These are phyloP conservation scores for Chalciporus chontae DNA, from an alignment of 768 basidiomycete genomes.

Conservation along the genomic window DNA sequence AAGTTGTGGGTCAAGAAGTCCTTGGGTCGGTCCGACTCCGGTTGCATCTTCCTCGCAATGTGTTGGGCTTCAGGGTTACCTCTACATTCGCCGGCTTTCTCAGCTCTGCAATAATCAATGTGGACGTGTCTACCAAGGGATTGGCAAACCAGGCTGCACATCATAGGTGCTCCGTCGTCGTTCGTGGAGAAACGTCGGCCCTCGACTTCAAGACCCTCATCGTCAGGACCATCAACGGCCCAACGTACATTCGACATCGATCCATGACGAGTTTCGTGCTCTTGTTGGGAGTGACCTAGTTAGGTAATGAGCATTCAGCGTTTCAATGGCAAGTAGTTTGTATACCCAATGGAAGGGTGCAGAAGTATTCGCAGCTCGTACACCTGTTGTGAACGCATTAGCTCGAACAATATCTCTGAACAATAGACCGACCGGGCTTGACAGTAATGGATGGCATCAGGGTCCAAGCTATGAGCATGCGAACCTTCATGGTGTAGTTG, in stretches of 20 bases:
- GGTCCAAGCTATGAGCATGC: constrained; percentile 46
- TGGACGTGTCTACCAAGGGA: constrained; percentile 53
- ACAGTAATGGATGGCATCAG: constrained; percentile 48
- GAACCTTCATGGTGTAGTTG: constrained; percentile 40
- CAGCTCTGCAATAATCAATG: constrained; percentile 50
- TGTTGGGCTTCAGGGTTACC: constrained; percentile 45
- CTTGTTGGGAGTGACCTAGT: constrained; percentile 51
- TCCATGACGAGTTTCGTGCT: constrained; percentile 60
- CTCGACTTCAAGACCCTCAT: constrained; percentile 43
- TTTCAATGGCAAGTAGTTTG: background rate
- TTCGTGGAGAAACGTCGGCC: constrained; percentile 49
- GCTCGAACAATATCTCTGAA: background rate
- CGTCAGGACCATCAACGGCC: constrained; percentile 52
- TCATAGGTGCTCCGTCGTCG: constrained; percentile 59
- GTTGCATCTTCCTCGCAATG: constrained; percentile 35
- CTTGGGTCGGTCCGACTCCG: constrained; percentile 44
- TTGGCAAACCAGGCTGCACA: constrained; percentile 54
- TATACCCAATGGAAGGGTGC: constrained; percentile 50
- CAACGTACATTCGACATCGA: constrained; percentile 57
- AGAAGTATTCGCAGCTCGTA: constrained; percentile 53
- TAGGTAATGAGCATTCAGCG: background rate
- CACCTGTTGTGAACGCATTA: constrained; percentile 36
- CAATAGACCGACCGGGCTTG: constrained; percentile 36
- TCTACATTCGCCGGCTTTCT: constrained; percentile 32
- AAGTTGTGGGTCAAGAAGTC: constrained; percentile 54